phyloP scores from a whole-genome alignment of 495 filamentous ascomycete genomes.

The Aspergillus indologenus region DNA sequence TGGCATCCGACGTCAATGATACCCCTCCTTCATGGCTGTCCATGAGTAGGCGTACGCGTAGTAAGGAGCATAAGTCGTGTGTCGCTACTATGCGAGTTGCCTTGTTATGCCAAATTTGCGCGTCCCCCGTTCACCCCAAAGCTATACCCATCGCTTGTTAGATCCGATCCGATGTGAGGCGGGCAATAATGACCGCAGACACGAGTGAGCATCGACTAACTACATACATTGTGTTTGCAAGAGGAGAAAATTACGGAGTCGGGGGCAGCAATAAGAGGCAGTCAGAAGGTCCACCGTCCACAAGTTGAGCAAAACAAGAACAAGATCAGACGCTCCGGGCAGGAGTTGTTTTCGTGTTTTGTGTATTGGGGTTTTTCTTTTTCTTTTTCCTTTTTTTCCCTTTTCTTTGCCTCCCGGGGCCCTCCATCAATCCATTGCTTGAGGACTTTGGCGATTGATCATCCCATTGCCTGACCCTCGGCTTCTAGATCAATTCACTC shows the following conservation, averaged over 20 bases:
- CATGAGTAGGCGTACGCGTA: no score
- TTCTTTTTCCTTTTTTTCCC: constrained; percentile 9
- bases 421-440: neutral
- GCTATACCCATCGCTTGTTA: neutral
- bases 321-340: constrained; percentile 7
- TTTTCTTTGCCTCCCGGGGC: neutral
- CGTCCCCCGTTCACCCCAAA: neutral
- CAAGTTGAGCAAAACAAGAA: constrained; percentile 21
- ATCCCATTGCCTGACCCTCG: neutral
- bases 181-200: constrained; percentile 5
- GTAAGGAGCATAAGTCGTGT: no score
- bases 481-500: neutral
- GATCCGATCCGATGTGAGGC: constrained; percentile 16
- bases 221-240: neutral
- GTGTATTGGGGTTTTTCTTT: neutral
- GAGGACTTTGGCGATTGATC: neutral
- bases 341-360: neutral
- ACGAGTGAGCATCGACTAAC: neutral
- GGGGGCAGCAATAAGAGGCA: constrained; percentile 12
- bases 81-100: no score
- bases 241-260: neutral
- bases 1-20: no score
- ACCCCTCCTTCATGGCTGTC: no score
- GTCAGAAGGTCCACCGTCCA: constrained; percentile 5
- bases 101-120: no score